Conservation (phyloP, 2,329 filamentous ascomycete genomes). For the Penicillium rolfsii region DNA sequence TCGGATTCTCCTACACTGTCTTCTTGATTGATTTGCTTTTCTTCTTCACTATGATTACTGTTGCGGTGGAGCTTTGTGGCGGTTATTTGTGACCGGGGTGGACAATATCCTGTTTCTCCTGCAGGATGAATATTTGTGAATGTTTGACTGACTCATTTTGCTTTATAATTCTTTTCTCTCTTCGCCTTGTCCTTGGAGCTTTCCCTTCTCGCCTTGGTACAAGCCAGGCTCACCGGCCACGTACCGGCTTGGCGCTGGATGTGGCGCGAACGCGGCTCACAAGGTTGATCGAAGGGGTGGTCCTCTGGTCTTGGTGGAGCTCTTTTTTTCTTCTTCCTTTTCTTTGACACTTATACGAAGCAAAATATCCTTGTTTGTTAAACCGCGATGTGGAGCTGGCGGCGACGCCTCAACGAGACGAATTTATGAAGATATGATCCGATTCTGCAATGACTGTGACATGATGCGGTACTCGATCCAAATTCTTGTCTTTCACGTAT, state of each 20-base stretch:
- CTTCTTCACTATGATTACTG: neutral
- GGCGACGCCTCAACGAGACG: constrained; percentile 20
- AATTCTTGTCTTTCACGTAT: neutral
- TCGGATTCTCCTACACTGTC: neutral
- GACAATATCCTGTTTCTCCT: neutral
- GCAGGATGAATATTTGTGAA: neutral
- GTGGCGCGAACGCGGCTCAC: neutral
- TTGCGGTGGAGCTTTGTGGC: neutral
- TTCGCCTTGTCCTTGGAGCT: neutral
- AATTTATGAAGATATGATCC: constrained; percentile 14
- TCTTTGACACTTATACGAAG: constrained; percentile 3
- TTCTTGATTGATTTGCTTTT: neutral
- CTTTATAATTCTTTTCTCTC: neutral
- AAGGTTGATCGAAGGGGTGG: neutral
- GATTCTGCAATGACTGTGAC: neutral
- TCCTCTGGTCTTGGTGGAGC: constrained; percentile 12
- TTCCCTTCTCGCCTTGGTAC: neutral
- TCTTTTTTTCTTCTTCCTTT: constrained; percentile 5
- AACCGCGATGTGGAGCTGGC: constrained; percentile 18
- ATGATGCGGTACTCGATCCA: neutral
- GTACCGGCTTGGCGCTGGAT: neutral
- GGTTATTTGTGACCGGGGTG: neutral
- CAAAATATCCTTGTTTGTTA: constrained; percentile 10
- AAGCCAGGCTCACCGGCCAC: neutral
- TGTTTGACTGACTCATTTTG: too few relatives aligned